Conservation (phyloP, 129 eudicot genomes). For the Ambrosia trifida region DNA sequence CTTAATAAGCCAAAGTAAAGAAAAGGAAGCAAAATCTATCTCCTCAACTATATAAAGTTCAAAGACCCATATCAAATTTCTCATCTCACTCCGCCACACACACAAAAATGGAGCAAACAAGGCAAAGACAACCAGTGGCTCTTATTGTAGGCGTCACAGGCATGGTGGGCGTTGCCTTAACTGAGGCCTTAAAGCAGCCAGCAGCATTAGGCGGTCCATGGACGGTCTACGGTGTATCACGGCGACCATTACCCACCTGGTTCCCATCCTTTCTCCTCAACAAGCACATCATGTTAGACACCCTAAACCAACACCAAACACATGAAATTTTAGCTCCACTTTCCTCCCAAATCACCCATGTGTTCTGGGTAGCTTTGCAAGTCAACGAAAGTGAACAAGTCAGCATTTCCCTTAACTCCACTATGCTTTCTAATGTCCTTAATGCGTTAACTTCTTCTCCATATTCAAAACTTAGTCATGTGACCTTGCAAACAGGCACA, state of each 20-base stretch:
- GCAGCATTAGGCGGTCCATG: slow-evolving; percentile 1
- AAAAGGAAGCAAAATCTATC: too few species aligned
- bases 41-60: background rate
- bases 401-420: slow-evolving; percentile 10
- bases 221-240: background rate
- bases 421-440: slow-evolving; percentile 8
- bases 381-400: background rate
- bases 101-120: background rate
- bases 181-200: background rate
- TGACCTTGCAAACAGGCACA: slow-evolving; percentile 10
- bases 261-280: slow-evolving; percentile 14
- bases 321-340: background rate
- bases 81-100: background rate
- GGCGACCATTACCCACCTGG: background rate
- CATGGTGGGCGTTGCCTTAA: background rate
- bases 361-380: background rate
- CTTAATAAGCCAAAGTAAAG: too few species aligned
- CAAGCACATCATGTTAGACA: background rate
- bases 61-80: background rate
- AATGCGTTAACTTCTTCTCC: background rate
- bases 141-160: slow-evolving; percentile 6
- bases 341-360: slow-evolving; percentile 3
- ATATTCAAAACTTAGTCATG: background rate
- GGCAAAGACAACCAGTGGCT: background rate
- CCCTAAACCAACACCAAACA: slow-evolving; percentile 9